phyloP scores from a whole-genome alignment of 805 yeast species.

The Jamesozyma gamospora region DNA sequence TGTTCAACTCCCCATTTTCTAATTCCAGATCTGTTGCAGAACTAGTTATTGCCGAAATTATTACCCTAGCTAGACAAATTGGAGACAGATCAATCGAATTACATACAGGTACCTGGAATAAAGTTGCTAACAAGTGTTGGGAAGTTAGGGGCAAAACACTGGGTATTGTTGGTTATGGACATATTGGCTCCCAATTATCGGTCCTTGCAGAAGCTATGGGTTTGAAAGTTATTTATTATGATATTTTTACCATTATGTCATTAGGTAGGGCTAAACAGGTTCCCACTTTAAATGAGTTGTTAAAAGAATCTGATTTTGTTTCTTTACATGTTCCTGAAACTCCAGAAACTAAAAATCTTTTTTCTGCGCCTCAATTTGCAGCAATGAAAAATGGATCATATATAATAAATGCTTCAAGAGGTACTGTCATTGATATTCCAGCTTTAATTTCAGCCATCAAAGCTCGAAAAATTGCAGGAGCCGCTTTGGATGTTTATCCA shows the following conservation, averaged over 20 bases:
- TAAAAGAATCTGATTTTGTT: conserved; percentile 74
- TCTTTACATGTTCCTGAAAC: conserved; percentile 91
- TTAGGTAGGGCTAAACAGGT: conserved; percentile 95
- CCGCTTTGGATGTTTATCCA: conserved; percentile 92
- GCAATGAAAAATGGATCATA: conserved; percentile 95
- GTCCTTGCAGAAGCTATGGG: conserved; percentile 96
- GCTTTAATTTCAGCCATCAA: conserved; percentile 84
- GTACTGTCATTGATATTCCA: conserved; percentile 91
- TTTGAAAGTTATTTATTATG: conserved; percentile 90
- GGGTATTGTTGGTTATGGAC: conserved; percentile 96
- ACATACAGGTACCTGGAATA: conserved; percentile 96
- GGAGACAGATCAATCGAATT: conserved; percentile 92
- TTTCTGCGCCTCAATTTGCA: conserved; percentile 80
- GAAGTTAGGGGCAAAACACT: conserved; percentile 96
- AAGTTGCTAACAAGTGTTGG: conserved; percentile 90
- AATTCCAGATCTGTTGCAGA: conserved; percentile 98
- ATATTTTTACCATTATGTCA: conserved; percentile 84
- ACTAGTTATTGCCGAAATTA: conserved; percentile 87
- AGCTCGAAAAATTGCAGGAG: conserved; percentile 89
- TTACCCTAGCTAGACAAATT: conserved; percentile 85
- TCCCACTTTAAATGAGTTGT: conserved; percentile 67
- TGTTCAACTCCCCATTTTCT: conserved; percentile 95
- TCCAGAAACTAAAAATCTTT: conserved; percentile 82
- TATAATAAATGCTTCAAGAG: conserved; percentile 90
- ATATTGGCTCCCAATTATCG: conserved; percentile 92